phyloP scores from a whole-genome alignment of 345 rosid genomes.

The Noccaea bulbosa region DNA sequence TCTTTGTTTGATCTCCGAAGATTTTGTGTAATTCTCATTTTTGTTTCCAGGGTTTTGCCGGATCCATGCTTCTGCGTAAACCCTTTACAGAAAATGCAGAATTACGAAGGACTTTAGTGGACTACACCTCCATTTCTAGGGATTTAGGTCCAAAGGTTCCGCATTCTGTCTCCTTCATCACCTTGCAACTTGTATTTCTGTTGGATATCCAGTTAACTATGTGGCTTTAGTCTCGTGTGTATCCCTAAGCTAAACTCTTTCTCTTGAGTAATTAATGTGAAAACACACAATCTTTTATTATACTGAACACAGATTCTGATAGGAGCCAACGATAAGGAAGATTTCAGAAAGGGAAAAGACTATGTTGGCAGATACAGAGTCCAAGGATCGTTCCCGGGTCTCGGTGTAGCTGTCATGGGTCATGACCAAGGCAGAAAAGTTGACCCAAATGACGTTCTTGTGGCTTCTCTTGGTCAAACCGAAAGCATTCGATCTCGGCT shows the following conservation, averaged over 20 bases:
- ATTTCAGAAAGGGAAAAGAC: constrained; percentile 57
- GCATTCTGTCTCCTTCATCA: constrained; percentile 4
- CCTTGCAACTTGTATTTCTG: constrained; percentile 8
- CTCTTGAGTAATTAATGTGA: background rate
- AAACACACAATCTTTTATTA: background rate
- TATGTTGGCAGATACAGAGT: constrained; percentile 66
- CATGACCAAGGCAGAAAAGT: constrained; percentile 47
- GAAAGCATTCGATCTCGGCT: constrained; percentile 69
- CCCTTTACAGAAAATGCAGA: constrained; percentile 34
- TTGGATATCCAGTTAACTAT: too few species aligned
- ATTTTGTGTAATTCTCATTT: background rate
- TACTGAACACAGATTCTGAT: constrained; percentile 52
- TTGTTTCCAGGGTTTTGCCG: constrained; percentile 33
- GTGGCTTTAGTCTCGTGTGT: constrained; percentile 16
- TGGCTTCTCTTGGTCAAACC: constrained; percentile 69
- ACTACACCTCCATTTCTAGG: constrained; percentile 27
- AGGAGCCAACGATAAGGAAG: constrained; percentile 67
- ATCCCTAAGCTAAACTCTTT: constrained; percentile 3
- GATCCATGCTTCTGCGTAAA: constrained; percentile 37
- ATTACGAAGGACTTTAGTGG: background rate
- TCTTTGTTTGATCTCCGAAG: background rate
- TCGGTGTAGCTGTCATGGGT: constrained; percentile 50
- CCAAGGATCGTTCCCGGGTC: constrained; percentile 63
- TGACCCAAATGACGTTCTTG: constrained; percentile 45
- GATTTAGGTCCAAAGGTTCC: constrained; percentile 44